These are phyloP conservation scores for Cladophialophora yegresii DNA, from an alignment of 2,329 filamentous ascomycete genomes.

Conservation along the genomic window DNA sequence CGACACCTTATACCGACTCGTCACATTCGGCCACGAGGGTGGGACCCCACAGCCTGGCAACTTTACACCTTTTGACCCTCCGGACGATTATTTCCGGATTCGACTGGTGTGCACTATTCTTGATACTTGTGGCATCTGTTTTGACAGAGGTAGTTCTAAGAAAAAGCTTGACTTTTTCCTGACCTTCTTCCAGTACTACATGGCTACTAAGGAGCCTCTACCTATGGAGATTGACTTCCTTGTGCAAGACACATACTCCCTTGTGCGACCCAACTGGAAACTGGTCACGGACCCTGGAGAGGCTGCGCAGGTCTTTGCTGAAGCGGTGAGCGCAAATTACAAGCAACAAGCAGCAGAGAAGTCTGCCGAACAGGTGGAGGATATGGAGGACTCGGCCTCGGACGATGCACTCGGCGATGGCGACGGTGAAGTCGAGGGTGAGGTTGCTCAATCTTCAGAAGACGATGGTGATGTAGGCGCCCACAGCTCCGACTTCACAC, in stretches of 20 bases:
- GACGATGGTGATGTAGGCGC: conserved; percentile 50
- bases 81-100: conserved; percentile 95
- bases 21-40: conserved; percentile 84
- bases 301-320: conserved; percentile 77
- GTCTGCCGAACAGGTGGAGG: conserved; percentile 69
- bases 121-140: conserved; percentile 95
- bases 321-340: conserved; percentile 88
- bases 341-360: conserved; percentile 74
- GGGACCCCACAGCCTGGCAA: conserved; percentile 79
- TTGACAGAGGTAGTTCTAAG: conserved; percentile 86
- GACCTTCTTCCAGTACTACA: conserved; percentile 92
- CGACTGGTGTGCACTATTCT: conserved; percentile 84
- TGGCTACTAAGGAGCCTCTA: conserved; percentile 81
- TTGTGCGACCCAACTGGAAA: conserved; percentile 91
- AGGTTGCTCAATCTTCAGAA: conserved; percentile 45
- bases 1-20: conserved; percentile 88
- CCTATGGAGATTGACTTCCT: conserved; percentile 98
- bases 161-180: conserved; percentile 99
- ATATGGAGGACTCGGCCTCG: conserved; percentile 67
- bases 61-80: conserved; percentile 76
- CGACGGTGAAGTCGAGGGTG: conserved; percentile 60
- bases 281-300: conserved; percentile 78
- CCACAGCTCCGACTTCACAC: not conserved
- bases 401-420: conserved; percentile 74
- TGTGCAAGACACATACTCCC: conserved; percentile 83